These are phyloP conservation scores for Penicillium sp. DNA, from an alignment of 2,329 filamentous ascomycete species.

Conservation along the genomic window DNA sequence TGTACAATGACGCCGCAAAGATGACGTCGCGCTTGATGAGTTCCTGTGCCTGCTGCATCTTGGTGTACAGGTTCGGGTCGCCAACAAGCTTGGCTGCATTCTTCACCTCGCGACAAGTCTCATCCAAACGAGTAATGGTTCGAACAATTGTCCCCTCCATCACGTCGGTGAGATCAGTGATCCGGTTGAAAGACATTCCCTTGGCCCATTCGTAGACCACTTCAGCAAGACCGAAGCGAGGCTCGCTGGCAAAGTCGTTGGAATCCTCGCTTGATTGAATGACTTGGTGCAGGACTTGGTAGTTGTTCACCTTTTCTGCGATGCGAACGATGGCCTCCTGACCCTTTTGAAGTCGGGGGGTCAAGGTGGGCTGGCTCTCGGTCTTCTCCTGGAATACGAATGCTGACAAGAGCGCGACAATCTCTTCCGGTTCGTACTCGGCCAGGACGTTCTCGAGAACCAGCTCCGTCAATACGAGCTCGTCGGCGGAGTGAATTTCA, in stretches of 20 bases:
- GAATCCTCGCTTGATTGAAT: constrained; percentile 83
- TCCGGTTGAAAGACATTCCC: constrained; percentile 97
- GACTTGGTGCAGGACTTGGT: constrained; percentile 86
- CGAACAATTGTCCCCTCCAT: constrained; percentile 95
- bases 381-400: constrained; percentile 99
- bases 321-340: constrained; percentile 82
- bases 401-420: constrained; percentile 83
- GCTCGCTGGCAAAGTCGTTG: constrained; percentile 82
- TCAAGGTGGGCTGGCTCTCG: constrained; percentile 70
- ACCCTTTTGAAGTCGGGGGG: constrained; percentile 72
- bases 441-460: constrained; percentile 95
- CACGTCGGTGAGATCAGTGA: constrained; percentile 91
- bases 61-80: constrained; percentile 84
- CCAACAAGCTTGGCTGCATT: constrained; percentile 94
- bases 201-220: constrained; percentile 98
- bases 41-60: constrained; percentile 97
- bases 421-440: constrained; percentile 92
- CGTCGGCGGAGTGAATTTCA: constrained; percentile 95
- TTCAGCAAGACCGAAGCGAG: constrained; percentile 89
- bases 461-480: constrained; percentile 90
- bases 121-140: constrained; percentile 87
- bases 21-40: constrained; percentile 96
- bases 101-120: constrained; percentile 95
- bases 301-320: constrained; percentile 83
- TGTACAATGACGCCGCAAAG: constrained; percentile 80